Percentiles rank a stretch among this genome's conserved stretches.
Conservation (phyloP, 140 eudicot species). For the Ambrosia hybrid region DNA sequence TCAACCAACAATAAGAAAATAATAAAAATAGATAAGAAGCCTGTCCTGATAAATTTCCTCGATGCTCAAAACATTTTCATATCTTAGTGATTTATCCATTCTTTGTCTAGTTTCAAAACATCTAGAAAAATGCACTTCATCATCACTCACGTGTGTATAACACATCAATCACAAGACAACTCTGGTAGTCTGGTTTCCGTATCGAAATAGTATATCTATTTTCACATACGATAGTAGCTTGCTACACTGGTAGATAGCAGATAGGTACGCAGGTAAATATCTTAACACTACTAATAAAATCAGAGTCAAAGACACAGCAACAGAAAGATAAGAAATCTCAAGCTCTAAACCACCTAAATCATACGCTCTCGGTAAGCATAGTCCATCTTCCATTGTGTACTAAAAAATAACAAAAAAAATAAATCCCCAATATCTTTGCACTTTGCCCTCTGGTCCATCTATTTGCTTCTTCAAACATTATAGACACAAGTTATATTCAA, state of each 20-base stretch:
- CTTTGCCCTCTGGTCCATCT: neutral
- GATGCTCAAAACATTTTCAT: neutral
- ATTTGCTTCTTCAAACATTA: neutral
- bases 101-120: neutral
- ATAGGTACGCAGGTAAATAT: too few species aligned
- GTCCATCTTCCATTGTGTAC: neutral
- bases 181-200: neutral
- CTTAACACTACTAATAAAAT: too few species aligned
- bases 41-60: neutral
- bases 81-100: neutral
- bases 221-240: neutral
- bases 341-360: neutral
- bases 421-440: too few species aligned
- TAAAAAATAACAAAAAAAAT: neutral
- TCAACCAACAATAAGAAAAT: neutral
- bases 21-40: neutral
- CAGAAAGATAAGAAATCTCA: neutral
- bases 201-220: too few species aligned
- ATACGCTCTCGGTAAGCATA: neutral
- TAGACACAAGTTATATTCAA: neutral
- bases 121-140: neutral
- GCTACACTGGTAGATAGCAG: neutral
- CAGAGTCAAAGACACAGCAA: neutral
- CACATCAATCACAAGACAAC: neutral
- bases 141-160: neutral